A percentile compares a stretch with the other conserved stretches of the same genome.
These are phyloP conservation scores for Daldinia eschscholtzii DNA, from an alignment of 2,329 filamentous ascomycete species.

Conservation along the genomic window DNA sequence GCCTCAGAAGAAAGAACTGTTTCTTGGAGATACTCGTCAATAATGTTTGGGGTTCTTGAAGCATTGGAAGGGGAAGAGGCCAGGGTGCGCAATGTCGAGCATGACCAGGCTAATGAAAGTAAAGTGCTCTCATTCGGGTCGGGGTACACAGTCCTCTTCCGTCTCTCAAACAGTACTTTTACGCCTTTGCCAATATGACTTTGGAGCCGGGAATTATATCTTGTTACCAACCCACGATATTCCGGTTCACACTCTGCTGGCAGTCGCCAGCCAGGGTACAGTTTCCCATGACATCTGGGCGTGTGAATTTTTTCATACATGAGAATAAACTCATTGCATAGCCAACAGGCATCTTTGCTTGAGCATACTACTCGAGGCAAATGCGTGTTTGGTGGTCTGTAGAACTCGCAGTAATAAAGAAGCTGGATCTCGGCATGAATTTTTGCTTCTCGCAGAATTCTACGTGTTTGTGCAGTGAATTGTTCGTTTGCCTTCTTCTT, in stretches of 20 bases:
- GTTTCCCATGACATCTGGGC: constrained; percentile 57
- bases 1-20: not conserved
- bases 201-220: constrained; percentile 37
- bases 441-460: constrained; percentile 48
- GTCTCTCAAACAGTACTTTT: constrained; percentile 16
- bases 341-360: constrained; percentile 64
- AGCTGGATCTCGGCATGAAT: constrained; percentile 66
- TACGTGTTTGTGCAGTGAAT: constrained; percentile 36
- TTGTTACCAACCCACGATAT: constrained; percentile 13
- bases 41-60: not conserved
- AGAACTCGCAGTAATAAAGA: constrained; percentile 57
- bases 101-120: constrained; percentile 26
- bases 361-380: constrained; percentile 59
- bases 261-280: constrained; percentile 62
- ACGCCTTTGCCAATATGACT: constrained; percentile 22
- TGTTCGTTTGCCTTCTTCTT: constrained; percentile 11
- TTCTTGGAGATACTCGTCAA: not conserved
- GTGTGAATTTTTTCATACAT: constrained; percentile 58
- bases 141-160: constrained; percentile 17
- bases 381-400: constrained; percentile 27
- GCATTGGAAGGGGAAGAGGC: not conserved
- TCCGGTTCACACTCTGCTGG: constrained; percentile 46
- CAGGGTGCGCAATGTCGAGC: constrained; percentile 18
- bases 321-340: constrained; percentile 63
- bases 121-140: constrained; percentile 42